Evolutionary conservation across 768 basidiomycete genomes (phyloP).

Genomic region (Rhizopogon vinicolor): DNA sequence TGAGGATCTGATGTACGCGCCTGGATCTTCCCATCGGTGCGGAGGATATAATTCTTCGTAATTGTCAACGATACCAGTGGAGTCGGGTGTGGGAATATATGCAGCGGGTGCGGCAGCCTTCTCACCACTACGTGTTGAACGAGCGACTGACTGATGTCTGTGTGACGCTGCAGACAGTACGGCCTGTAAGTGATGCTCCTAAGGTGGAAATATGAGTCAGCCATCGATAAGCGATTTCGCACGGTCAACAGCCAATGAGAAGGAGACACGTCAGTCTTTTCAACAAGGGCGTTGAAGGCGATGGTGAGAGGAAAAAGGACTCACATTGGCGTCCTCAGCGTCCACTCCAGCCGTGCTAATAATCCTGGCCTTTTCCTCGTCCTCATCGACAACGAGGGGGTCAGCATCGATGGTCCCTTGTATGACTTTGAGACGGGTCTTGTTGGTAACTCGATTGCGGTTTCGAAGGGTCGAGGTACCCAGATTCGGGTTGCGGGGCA

Average conservation of each 20-base stretch:
- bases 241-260: conserved; percentile 42
- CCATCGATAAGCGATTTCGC: conserved; percentile 46
- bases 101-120: conserved; percentile 44
- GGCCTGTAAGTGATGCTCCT: conserved; percentile 58
- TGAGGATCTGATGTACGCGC: conserved; percentile 75
- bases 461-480: conserved; percentile 78
- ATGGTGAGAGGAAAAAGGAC: conserved; percentile 36
- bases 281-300: conserved; percentile 38
- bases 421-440: conserved; percentile 82
- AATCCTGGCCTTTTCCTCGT: conserved; percentile 79
- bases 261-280: conserved; percentile 34
- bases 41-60: conserved; percentile 74
- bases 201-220: conserved; percentile 39
- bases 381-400: conserved; percentile 76
- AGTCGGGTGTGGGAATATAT: conserved; percentile 92
- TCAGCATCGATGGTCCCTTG: conserved; percentile 81
- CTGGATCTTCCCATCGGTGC: conserved; percentile 70
- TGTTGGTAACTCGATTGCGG: conserved; percentile 89
- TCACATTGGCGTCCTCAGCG: conserved; percentile 90
- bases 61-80: conserved; percentile 72
- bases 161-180: conserved; percentile 53
- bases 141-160: conserved; percentile 35
- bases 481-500: conserved; percentile 79
- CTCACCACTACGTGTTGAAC: conserved; percentile 32
- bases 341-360: conserved; percentile 86